These are phyloP conservation scores for Neurospora intermedia DNA, from an alignment of 495 filamentous ascomycete species.

Conservation along the genomic window DNA sequence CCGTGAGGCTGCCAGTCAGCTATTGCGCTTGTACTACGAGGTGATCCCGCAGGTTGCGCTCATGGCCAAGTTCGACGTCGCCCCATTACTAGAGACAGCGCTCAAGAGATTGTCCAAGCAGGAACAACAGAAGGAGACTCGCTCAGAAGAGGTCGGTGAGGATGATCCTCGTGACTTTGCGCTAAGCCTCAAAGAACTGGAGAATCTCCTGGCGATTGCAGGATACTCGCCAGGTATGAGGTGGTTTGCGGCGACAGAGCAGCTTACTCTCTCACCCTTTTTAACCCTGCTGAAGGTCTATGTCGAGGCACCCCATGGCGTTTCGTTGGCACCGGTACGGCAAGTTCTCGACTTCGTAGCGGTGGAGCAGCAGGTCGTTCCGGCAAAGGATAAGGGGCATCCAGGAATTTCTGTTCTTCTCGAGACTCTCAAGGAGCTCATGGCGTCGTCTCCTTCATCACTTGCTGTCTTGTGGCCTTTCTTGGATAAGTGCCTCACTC, in stretches of 20 bases:
- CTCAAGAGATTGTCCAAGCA: conserved; percentile 41
- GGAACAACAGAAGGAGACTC: conserved; percentile 12
- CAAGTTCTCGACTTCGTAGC: conserved; percentile 39
- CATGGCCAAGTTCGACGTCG: conserved; percentile 78
- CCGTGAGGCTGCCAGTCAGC: conserved; percentile 61
- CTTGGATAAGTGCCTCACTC: conserved; percentile 67
- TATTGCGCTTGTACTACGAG: conserved; percentile 72
- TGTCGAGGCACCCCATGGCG: conserved; percentile 30
- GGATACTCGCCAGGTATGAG: conserved; percentile 66
- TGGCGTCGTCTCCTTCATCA: conserved; percentile 1
- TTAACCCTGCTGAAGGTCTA: conserved; percentile 48
- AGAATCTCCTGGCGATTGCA: conserved; percentile 67
- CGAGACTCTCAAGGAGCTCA: conserved; percentile 29
- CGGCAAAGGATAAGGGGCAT: conserved; percentile 16
- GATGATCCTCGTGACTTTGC: conserved; percentile 34
- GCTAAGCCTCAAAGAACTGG: conserved; percentile 55
- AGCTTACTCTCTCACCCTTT: conserved; percentile 49
- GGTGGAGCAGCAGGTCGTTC: conserved; percentile 39
- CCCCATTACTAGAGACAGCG: conserved; percentile 55
- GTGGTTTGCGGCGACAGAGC: conserved; percentile 55
- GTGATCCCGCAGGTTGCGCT: conserved; percentile 69
- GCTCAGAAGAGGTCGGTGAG: neutral
- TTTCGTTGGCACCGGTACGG: conserved; percentile 33
- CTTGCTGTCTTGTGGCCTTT: conserved; percentile 43
- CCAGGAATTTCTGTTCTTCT: conserved; percentile 45